Conservation (phyloP, 176 grass and related monocot species). For the Leersia perrieri region DNA sequence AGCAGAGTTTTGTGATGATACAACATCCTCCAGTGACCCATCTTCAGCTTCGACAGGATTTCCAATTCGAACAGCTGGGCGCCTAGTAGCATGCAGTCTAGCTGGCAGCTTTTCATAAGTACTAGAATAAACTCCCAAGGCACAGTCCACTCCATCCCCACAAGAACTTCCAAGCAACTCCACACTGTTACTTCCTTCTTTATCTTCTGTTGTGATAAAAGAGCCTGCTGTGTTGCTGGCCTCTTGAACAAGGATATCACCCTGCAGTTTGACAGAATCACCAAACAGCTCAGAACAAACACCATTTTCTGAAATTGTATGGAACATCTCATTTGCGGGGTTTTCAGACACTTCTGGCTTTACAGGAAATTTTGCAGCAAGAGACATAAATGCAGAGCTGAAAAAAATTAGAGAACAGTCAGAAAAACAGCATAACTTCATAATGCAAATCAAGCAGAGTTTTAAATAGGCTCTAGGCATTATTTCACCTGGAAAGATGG, state of each 20-base stretch:
- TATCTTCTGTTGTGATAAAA: constrained; percentile 53
- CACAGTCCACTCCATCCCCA: constrained; percentile 23
- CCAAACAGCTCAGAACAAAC: constrained; percentile 35
- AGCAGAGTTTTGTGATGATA: constrained; percentile 65
- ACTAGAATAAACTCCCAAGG: constrained; percentile 35
- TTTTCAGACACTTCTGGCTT: constrained; percentile 31
- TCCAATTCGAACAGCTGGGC: constrained; percentile 3
- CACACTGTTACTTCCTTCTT: constrained; percentile 44
- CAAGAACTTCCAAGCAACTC: constrained; percentile 47
- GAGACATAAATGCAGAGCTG: constrained; percentile 83
- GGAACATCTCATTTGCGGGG: constrained; percentile 12
- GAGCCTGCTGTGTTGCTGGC: constrained; percentile 19
- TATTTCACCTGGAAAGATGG: constrained; percentile 84
- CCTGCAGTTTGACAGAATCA: constrained; percentile 37
- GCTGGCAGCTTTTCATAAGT: constrained; percentile 18
- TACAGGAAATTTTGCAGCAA: constrained; percentile 63
- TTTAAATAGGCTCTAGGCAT: constrained; percentile 21
- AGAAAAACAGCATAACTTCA: neutral
- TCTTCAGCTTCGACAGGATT: constrained; percentile 37
- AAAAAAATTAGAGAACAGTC: constrained; percentile 10
- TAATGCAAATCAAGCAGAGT: constrained; percentile 15
- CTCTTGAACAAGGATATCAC: constrained; percentile 52
- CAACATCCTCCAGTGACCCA: constrained; percentile 44
- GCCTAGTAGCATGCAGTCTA: constrained; percentile 41
- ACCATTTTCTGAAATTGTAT: constrained; percentile 28